Percentiles rank a stretch among this genome's conserved stretches.
phyloP scores from a whole-genome alignment of 2,329 filamentous ascomycete genomes.

The Botrytis medusae region DNA sequence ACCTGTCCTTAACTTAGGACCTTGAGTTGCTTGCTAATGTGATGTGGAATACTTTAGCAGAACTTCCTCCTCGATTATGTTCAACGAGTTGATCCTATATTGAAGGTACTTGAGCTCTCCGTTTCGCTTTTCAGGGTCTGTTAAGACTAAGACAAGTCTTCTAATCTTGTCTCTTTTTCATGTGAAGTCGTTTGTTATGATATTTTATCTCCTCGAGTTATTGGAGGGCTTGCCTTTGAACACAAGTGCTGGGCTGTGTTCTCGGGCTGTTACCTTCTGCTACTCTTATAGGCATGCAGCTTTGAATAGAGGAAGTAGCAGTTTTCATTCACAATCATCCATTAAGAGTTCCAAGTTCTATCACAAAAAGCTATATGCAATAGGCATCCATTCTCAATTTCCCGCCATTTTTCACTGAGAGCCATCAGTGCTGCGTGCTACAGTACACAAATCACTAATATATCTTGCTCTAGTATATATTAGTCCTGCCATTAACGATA shows the following conservation, averaged over 20 bases:
- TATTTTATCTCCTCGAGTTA: background rate
- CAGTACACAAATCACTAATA: background rate
- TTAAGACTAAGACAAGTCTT: background rate
- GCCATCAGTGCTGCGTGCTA: background rate
- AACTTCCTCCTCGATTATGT: background rate
- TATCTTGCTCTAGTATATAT: too few relatives aligned
- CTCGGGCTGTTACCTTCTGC: too few relatives aligned
- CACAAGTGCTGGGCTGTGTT: accelerated
- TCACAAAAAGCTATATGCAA: background rate
- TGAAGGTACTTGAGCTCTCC: too few relatives aligned
- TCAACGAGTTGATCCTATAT: background rate
- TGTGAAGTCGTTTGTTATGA: background rate
- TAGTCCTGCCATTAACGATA: background rate
- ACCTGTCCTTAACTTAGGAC: too few relatives aligned
- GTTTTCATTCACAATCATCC: background rate
- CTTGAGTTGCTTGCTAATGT: background rate
- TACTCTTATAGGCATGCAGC: accelerated
- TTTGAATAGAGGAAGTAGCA: background rate
- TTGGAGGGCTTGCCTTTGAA: background rate
- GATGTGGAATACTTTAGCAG: background rate
- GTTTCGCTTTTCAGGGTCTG: background rate
- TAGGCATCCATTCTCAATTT: background rate
- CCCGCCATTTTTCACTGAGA: background rate
- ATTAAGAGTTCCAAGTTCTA: background rate
- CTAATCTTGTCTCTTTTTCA: too few relatives aligned